Conservation (phyloP, 345 rosid genomes). For the Trapa bicornis region DNA sequence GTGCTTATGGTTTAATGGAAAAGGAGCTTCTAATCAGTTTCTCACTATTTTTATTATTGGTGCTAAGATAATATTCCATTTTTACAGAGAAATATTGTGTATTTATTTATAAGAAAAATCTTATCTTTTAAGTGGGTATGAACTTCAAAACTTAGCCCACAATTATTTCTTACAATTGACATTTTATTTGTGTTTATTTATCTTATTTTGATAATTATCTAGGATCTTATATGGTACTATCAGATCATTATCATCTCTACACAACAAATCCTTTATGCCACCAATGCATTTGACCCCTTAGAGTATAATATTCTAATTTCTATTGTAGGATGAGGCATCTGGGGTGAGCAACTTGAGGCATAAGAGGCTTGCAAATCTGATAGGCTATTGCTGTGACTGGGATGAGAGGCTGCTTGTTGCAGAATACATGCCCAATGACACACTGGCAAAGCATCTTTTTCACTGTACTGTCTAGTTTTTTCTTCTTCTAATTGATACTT, state of each 20-base stretch:
- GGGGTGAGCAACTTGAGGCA: slow-evolving; percentile 72
- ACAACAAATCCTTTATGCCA: not conserved
- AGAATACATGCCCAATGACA: slow-evolving; percentile 17
- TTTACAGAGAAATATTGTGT: too few species aligned
- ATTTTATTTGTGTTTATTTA: not conserved
- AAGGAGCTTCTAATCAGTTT: not conserved
- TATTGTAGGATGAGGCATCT: slow-evolving; percentile 54
- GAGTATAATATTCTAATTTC: too few species aligned
- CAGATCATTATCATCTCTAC: too few species aligned
- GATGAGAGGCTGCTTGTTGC: slow-evolving; percentile 89
- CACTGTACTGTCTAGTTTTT: slow-evolving; percentile 40
- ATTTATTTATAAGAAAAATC: too few species aligned
- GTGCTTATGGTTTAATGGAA: not conserved
- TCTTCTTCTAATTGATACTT: not conserved
- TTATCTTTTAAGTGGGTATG: too few species aligned
- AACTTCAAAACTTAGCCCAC: too few species aligned
- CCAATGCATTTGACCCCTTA: not conserved
- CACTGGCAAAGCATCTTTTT: slow-evolving; percentile 71
- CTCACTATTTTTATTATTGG: not conserved
- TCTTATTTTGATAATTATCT: not conserved
- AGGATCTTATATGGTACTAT: too few species aligned
- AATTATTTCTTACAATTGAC: not conserved
- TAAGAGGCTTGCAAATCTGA: slow-evolving; percentile 60
- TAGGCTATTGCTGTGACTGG: slow-evolving; percentile 89
- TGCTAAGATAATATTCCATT: too few species aligned